A percentile compares a stretch with the other conserved stretches of the same genome.
Evolutionary conservation across 345 rosid genomes (phyloP).

Genomic region (Camelina hispida): DNA sequence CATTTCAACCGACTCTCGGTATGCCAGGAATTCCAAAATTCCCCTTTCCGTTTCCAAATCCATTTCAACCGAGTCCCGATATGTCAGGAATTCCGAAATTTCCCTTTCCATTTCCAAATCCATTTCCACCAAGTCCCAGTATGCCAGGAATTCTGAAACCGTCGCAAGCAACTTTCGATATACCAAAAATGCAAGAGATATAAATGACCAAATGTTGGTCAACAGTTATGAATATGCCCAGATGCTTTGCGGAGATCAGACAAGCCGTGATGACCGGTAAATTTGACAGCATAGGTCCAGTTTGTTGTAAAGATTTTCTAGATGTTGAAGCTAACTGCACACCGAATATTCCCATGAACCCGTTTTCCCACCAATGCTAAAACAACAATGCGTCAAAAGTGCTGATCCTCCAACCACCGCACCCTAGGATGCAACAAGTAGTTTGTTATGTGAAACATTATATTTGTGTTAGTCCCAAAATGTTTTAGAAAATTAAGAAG

Average conservation of each 20-base stretch:
- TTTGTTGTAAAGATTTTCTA: conserved; percentile 29
- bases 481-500: background rate
- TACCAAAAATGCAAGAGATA: background rate
- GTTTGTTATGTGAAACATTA: background rate
- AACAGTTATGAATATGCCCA: background rate
- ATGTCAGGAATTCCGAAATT: background rate
- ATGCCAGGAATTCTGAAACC: background rate
- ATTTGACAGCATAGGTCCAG: background rate
- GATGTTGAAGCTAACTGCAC: conserved; percentile 17
- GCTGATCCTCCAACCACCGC: conserved; percentile 1
- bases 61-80: conserved; percentile 9
- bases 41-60: background rate
- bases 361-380: conserved; percentile 1
- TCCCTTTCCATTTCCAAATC: background rate
- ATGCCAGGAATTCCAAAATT: background rate
- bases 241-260: background rate
- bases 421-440: background rate
- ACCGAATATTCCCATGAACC: too few species aligned
- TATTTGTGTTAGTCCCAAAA: background rate
- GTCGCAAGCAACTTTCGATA: background rate
- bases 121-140: background rate
- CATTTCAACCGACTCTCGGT: conserved; percentile 12
- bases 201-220: background rate
- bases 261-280: background rate
- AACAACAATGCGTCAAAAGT: background rate